Evolutionary conservation across 176 grass and related monocot genomes (phyloP), one percentile per base, ranked within the genome.

Genomic region (Carex kokanica): DNA sequence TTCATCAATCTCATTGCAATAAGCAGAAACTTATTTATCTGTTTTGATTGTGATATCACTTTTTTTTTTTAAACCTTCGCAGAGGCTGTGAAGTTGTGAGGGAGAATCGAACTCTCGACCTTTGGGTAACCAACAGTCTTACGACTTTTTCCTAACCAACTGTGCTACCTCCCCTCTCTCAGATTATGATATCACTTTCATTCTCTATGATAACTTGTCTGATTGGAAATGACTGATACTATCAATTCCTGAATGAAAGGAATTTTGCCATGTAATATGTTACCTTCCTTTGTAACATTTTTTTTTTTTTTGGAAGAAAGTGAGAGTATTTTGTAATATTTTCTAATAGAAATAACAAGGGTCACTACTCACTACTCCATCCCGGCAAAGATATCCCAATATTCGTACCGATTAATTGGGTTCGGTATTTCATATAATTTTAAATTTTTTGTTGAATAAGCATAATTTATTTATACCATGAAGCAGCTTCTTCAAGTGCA

Each of bases 401-500:
- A 61, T 24, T 61, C 7, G 8, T 61, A 3, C 20, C 20, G 10
- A 8, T 56, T 55, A 27, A 18, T 32, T 3, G 24, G 24, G 6
- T 56, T 56, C 0, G 43, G 24, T 55, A 74, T 31, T 25, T 25
- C 13, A 78, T 56, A 54, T 55, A 23, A 18, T 32, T 71, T 32
- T 32, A 31, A 17, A 32, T 18, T 17, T 27, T 55, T 54, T 1
- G 29, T 77, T 77, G 1, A 55, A 15, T 18, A 56, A 56, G 49
- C 14, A 56, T 23, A 78, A 82, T 81, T 62, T 72, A 43, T n/a
- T 24, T 38, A 36, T 90, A 99, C 96, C 96, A 99, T 80, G 96
- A 95, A 77, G 91, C 96, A 47, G 89, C 96, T 91, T 99, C 96
- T 71, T 99, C 96, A 10, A 99, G 96, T 80, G 96, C 96, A 60